Evolutionary conservation across 345 rosid species (phyloP).

Genomic region (Sisymbrium altissimum): DNA sequence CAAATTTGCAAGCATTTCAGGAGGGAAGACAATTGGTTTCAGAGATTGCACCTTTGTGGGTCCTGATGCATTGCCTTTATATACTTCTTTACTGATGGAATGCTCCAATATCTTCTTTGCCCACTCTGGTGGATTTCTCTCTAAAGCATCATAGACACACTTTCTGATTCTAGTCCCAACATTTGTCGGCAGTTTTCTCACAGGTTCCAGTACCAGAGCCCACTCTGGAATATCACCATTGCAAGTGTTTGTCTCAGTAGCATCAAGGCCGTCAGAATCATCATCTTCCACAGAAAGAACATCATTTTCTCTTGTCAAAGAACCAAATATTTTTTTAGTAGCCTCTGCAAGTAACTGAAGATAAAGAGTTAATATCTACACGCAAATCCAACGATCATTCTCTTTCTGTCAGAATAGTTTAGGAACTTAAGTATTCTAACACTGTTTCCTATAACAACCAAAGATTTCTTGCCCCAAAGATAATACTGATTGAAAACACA

Average conservation of each 20-base stretch:
- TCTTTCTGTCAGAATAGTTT: not conserved
- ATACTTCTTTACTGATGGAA: slow-evolving; percentile 93
- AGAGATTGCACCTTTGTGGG: slow-evolving; percentile 78
- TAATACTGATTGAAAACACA: not conserved
- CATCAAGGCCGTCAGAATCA: slow-evolving; percentile 46
- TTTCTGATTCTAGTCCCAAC: slow-evolving; percentile 96
- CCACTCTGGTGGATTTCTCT: slow-evolving; percentile 88
- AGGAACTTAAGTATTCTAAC: not conserved
- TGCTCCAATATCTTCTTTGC: slow-evolving; percentile 76
- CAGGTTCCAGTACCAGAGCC: slow-evolving; percentile 83
- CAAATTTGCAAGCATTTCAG: slow-evolving; percentile 8
- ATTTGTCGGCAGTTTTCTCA: slow-evolving; percentile 93
- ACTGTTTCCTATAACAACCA: not conserved
- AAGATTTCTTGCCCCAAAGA: not conserved
- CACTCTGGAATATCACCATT: slow-evolving; percentile 76
- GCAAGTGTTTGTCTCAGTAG: slow-evolving; percentile 47
- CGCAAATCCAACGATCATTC: not conserved
- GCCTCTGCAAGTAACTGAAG: slow-evolving; percentile 99
- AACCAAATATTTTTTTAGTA: slow-evolving; percentile 63
- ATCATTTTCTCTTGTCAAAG: slow-evolving; percentile 51
- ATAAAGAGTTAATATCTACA: slow-evolving; percentile 32
- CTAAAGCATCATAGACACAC: slow-evolving; percentile 84
- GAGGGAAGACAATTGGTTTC: slow-evolving; percentile 26
- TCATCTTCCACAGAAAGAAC: slow-evolving; percentile 67
- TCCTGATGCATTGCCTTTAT: slow-evolving; percentile 99